Evolutionary conservation across 768 basidiomycete species (phyloP).

Genomic region (Mycena galericulata): DNA sequence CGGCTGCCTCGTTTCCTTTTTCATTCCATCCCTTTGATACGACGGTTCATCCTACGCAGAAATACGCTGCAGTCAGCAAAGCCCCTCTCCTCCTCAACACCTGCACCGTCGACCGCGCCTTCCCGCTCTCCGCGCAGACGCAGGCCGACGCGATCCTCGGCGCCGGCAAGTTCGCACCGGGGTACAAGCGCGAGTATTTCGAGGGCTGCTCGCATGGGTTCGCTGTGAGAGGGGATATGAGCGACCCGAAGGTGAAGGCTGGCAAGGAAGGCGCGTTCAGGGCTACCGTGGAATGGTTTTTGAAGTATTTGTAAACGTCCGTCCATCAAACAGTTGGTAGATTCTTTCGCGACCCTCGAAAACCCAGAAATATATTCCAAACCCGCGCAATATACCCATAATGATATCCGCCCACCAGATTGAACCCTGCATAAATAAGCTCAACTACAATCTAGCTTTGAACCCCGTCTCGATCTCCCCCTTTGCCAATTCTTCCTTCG

Average conservation of each 20-base stretch:
- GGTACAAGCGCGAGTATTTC: neutral
- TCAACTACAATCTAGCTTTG: slow-evolving; percentile 48
- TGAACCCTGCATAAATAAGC: no score
- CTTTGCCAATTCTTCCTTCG: slow-evolving; percentile 64
- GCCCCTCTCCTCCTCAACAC: slow-evolving; percentile 21
- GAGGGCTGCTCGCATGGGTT: neutral
- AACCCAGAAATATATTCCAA: no score
- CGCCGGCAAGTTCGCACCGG: neutral
- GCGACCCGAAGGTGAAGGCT: neutral
- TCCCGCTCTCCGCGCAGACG: slow-evolving; percentile 6
- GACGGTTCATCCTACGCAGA: slow-evolving; percentile 5
- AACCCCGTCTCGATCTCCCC: slow-evolving; percentile 43
- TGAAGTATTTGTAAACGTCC: neutral
- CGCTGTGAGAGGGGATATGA: neutral
- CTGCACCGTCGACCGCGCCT: slow-evolving; percentile 1
- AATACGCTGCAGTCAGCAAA: neutral
- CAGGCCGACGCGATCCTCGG: slow-evolving; percentile 18
- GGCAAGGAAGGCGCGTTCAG: neutral
- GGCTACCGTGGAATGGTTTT: neutral
- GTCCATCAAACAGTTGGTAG: no score
- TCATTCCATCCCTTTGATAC: neutral
- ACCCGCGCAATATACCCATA: no score
- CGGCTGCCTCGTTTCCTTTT: neutral
- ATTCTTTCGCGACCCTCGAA: no score
- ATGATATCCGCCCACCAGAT: no score